phyloP scores from a whole-genome alignment of 164 flowering plant species.

The Vitis rupestris region DNA sequence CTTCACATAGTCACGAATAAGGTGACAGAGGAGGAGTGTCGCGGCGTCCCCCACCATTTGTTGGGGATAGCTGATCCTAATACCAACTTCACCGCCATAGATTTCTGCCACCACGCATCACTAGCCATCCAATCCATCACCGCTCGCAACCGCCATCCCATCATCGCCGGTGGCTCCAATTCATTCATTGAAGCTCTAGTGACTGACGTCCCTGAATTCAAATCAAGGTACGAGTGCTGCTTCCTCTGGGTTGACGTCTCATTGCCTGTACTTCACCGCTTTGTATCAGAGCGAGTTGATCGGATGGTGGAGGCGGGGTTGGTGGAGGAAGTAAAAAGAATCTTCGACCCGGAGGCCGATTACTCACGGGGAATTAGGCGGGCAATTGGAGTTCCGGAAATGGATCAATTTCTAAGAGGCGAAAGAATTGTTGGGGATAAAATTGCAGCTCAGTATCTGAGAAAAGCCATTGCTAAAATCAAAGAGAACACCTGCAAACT shows the following conservation, averaged over 20 bases:
- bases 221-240: conserved; percentile 53
- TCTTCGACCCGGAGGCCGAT: conserved; percentile 41
- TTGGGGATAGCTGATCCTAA: conserved; percentile 53
- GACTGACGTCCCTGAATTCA: conserved; percentile 37
- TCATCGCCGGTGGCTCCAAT: conserved; percentile 89
- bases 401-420: conserved; percentile 29
- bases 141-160: conserved; percentile 47
- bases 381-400: conserved; percentile 61
- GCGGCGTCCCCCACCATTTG: conserved; percentile 70
- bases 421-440: conserved; percentile 12
- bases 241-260: conserved; percentile 63
- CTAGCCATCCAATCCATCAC: conserved; percentile 41
- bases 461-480: conserved; percentile 31
- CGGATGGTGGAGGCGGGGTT: conserved; percentile 45
- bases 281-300: conserved; percentile 52
- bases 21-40: conserved; percentile 60
- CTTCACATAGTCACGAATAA: conserved; percentile 83
- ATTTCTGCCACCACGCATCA: conserved; percentile 46
- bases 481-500: conserved; percentile 43
- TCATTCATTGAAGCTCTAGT: conserved; percentile 66
- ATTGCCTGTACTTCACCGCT: conserved; percentile 31
- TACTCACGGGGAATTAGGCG: conserved; percentile 45
- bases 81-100: conserved; percentile 42
- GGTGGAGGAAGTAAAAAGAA: conserved; percentile 43
- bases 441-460: conserved; percentile 17